Base-by-base conservation (phyloP, 179 eudicot genomes). In the Actinidia chinensis region DNA sequence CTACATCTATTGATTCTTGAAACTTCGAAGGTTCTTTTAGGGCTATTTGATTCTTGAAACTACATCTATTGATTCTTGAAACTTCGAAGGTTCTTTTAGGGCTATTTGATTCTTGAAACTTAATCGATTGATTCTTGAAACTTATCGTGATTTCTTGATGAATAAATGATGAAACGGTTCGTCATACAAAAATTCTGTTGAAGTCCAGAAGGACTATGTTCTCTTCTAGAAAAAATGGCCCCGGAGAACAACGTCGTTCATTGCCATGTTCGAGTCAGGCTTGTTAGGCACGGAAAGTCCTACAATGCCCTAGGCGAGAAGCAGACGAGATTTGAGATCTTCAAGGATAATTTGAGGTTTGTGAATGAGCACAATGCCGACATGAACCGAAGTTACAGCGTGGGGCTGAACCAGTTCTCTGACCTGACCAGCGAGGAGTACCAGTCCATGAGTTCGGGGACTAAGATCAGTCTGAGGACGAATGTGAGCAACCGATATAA, bases 291-390 rank as follows among this genome's bases (percentile, higher is more conserved):
- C 78, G 76, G 86, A 18, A 91, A 90, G 79, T 68, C 76, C 43
- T 90, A 90, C 76, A 90, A 90, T 18, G 92, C 89, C 4, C 8
- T 90, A 1, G 94, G 90, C 0, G 97, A 90, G 80, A 90, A 89
- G 77, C 91, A 90, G 77, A 83, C 17, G 52, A 79, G 92, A 55
- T 87, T 89, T 68, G 77, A 84, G 85, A 87, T 89, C 46, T 89
- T 89, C 28, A 87, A 87, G 76, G 92, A 89, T 18, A 89, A 89
- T 54, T n/a, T 89, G 22, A 72, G 67, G 73, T 87, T 79, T 46
- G 56, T 85, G 10, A 86, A 87, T 14, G 85, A 79, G 67, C 89
- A 86, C 69, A 89, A 89, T 36, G 73, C 84, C n/a, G n/a, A n/a
- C 3, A 82, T 22, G 51, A 68, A 72, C 36, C 64, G 78, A 51